Base-by-base conservation (phyloP, 2,329 filamentous ascomycete species). In the Parascedosporium putredinis region DNA sequence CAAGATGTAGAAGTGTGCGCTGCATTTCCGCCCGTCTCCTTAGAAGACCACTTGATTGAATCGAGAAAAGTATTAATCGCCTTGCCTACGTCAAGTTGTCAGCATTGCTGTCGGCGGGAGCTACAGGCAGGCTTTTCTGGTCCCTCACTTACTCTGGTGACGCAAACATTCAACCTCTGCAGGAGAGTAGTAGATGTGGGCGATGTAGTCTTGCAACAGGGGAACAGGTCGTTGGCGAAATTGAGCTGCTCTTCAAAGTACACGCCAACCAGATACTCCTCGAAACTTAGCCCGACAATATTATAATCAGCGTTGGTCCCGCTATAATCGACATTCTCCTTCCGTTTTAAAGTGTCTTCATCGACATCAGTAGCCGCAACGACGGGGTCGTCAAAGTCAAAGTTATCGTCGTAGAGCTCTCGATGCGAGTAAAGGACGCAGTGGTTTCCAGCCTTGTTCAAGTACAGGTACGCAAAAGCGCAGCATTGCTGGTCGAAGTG, bases 211-310 rank as follows among this genome's bases (percentile, higher is more conserved):
- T 14, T 23, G 25, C 29, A 51, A 16, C 4, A 8, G 43, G 5
- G 27, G 25, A 20, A 24, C 33, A 14, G 49, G 22, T 12, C 3
- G 3, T 20, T 29, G 8, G 23, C 9, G 24, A 47, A 51, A 34
- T 38, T 51, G 22, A 51, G 31, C 6, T 24, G 42, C n/a, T 51
- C 49, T 20, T 51, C 49, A 40, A 38, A 51, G 18, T 47, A 51
- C 4, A 38, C 33, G 25, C 20, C 12, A 9, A 29, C 49, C 20
- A 47, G 24, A 45, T 51, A 47, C 31, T 51, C 49, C 20, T 51
- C 49, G 31, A 51, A 51, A 8, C 22, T 51, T 23, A 51, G 23
- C 3, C 49, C 49, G n/a, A 46, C 44, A 7, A 51, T 45, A 5
- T 20, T 16, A 18, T 47, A 36, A 14, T 50, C 43, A 7, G 33